Conservation (phyloP, 1,284 basidiomycete species). For the Prillingera fragicola region DNA sequence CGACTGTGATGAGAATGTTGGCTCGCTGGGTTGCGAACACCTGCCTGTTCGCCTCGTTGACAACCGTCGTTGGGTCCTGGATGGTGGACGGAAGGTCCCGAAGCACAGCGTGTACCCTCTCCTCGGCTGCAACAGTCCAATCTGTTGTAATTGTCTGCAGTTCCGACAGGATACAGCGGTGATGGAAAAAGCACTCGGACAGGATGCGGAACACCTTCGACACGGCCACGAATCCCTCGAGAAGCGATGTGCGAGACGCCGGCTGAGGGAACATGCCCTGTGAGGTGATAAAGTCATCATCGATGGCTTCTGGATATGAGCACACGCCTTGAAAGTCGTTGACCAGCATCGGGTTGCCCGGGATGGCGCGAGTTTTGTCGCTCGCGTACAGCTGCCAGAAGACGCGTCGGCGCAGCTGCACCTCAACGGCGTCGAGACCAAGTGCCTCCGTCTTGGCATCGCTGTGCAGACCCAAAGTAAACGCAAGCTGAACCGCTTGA, state of each 20-base stretch:
- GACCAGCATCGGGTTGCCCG: slow-evolving; percentile 45
- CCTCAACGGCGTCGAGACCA: slow-evolving; percentile 39
- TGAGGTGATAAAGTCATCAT: slow-evolving; percentile 47
- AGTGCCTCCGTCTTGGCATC: slow-evolving; percentile 37
- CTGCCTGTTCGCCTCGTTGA: slow-evolving; percentile 21
- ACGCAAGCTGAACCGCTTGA: slow-evolving; percentile 44
- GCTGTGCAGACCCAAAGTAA: slow-evolving; percentile 42
- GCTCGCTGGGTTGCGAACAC: slow-evolving; percentile 44
- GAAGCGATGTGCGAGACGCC: slow-evolving; percentile 30
- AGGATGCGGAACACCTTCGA: slow-evolving; percentile 42
- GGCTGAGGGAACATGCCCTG: slow-evolving; percentile 47
- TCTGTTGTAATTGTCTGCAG: slow-evolving; percentile 18
- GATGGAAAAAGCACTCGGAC: slow-evolving; percentile 45
- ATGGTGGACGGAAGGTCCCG: slow-evolving; percentile 32
- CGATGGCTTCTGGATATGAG: slow-evolving; percentile 39
- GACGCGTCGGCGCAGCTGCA: slow-evolving; percentile 42
- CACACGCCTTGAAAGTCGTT: slow-evolving; percentile 47
- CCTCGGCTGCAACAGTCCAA: slow-evolving; percentile 33
- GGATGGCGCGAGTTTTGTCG: slow-evolving; percentile 45
- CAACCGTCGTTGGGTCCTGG: slow-evolving; percentile 26
- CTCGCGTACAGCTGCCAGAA: slow-evolving; percentile 46
- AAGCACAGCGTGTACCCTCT: slow-evolving; percentile 33
- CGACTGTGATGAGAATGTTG: slow-evolving; percentile 44
- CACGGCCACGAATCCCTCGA: slow-evolving; percentile 44
- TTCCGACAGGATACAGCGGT: slow-evolving; percentile 32